Percentiles rank a stretch among this genome's conserved stretches.
phyloP scores from a whole-genome alignment of 768 basidiomycete species.

The Leccinum obscurum region DNA sequence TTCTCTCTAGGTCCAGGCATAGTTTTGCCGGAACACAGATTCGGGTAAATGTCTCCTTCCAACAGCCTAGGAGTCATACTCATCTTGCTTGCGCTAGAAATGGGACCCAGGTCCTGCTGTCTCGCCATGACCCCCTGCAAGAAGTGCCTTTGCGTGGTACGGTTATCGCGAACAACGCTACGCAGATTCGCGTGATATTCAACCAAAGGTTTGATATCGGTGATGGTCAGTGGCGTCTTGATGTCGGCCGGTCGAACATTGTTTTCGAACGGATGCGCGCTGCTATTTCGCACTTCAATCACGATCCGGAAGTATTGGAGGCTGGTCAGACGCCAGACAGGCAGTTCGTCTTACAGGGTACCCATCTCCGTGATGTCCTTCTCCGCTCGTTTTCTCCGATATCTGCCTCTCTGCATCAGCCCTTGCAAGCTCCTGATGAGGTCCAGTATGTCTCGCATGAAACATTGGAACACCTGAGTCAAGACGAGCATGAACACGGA shows the following conservation, averaged over 20 bases:
- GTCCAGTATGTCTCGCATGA: constrained; percentile 38
- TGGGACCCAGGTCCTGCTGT: constrained; percentile 69
- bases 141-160: constrained; percentile 56
- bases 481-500: constrained; percentile 23
- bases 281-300: constrained; percentile 58
- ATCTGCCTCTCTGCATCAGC: constrained; percentile 26
- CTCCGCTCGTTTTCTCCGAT: constrained; percentile 52
- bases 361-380: constrained; percentile 68
- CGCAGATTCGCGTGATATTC: constrained; percentile 61
- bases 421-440: constrained; percentile 42
- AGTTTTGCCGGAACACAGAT: constrained; percentile 61
- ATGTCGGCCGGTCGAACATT: constrained; percentile 67
- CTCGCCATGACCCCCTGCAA: constrained; percentile 58
- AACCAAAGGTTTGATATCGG: constrained; percentile 45
- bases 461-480: constrained; percentile 38
- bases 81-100: constrained; percentile 44
- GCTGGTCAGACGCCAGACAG: constrained; percentile 31
- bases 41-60: constrained; percentile 53
- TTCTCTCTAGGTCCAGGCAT: constrained; percentile 67
- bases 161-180: constrained; percentile 48
- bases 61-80: neutral
- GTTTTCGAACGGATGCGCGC: constrained; percentile 67
- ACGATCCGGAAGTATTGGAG: constrained; percentile 51
- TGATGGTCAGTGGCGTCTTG: constrained; percentile 62
- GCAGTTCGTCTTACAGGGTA: constrained; percentile 66